Conservation (phyloP, 2,329 filamentous ascomycete genomes). For the Cladosporium sp. region DNA sequence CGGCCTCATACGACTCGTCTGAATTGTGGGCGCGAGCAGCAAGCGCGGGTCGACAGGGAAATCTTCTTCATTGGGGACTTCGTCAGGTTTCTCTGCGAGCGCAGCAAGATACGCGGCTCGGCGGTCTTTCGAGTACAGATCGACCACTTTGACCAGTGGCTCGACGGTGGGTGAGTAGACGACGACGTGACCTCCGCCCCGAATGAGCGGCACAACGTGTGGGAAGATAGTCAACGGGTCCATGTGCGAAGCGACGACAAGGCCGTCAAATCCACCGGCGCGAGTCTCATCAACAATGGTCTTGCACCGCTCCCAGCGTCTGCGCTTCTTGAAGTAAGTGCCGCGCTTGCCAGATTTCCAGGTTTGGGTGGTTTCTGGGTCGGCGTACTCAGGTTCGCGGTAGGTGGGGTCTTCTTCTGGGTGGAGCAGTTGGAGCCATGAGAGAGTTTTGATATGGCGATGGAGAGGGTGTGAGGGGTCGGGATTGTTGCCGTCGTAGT, state of each 20-base stretch:
- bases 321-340: constrained; percentile 82
- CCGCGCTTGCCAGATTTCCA: constrained; percentile 81
- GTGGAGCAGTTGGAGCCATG: constrained; percentile 85
- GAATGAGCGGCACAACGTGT: constrained; percentile 71
- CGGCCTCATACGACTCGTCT: constrained; percentile 70
- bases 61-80: constrained; percentile 50
- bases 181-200: constrained; percentile 77
- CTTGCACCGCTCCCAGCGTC: constrained; percentile 70
- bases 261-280: constrained; percentile 73
- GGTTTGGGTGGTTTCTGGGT: constrained; percentile 58
- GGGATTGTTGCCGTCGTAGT: constrained; percentile 68
- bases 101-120: constrained; percentile 67
- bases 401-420: constrained; percentile 74
- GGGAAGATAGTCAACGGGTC: constrained; percentile 72
- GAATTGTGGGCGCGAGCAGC: constrained; percentile 72
- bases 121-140: constrained; percentile 77
- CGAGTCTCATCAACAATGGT: constrained; percentile 71
- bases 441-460: constrained; percentile 75
- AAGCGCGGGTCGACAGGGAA: constrained; percentile 86
- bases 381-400: constrained; percentile 57
- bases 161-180: constrained; percentile 82
- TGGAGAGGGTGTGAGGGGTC: constrained; percentile 68
- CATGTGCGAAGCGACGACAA: constrained; percentile 79
- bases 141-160: constrained; percentile 69
- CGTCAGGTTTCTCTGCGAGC: constrained; percentile 28